phyloP scores from a whole-genome alignment of 345 rosid genomes.

The Eucalyptus erythrocorys region DNA sequence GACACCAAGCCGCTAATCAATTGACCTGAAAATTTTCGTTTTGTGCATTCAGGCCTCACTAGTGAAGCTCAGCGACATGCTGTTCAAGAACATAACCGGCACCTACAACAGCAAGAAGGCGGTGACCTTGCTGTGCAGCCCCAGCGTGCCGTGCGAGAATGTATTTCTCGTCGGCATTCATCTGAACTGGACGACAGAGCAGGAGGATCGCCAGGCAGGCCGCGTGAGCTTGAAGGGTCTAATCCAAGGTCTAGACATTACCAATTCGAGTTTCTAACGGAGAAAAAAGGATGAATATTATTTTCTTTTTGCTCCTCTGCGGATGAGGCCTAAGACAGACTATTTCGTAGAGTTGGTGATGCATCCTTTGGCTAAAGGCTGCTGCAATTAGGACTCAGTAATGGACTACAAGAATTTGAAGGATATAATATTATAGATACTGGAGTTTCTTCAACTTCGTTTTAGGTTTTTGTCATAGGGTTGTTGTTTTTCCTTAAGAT shows the following conservation, averaged over 20 bases:
- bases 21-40: background rate
- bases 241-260: conserved; percentile 14
- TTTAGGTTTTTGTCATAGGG: background rate
- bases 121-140: conserved; percentile 35
- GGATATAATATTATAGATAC: background rate
- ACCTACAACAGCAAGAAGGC: conserved; percentile 25
- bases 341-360: background rate
- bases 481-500: background rate
- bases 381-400: background rate
- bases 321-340: background rate
- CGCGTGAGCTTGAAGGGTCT: conserved; percentile 13
- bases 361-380: background rate
- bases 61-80: conserved; percentile 30
- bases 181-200: conserved; percentile 1
- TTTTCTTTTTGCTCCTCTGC: background rate
- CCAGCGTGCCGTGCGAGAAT: conserved; percentile 25
- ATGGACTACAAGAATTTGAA: background rate
- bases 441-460: background rate
- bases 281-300: background rate
- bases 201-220: background rate
- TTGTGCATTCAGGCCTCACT: conserved; percentile 18
- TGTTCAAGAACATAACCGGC: conserved; percentile 33
- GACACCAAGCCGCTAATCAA: background rate
- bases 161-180: conserved; percentile 8
- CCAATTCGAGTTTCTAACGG: conserved; percentile 5